Conservation (phyloP, 2,329 filamentous ascomycete species). For the Chaetomium olivaceum region DNA sequence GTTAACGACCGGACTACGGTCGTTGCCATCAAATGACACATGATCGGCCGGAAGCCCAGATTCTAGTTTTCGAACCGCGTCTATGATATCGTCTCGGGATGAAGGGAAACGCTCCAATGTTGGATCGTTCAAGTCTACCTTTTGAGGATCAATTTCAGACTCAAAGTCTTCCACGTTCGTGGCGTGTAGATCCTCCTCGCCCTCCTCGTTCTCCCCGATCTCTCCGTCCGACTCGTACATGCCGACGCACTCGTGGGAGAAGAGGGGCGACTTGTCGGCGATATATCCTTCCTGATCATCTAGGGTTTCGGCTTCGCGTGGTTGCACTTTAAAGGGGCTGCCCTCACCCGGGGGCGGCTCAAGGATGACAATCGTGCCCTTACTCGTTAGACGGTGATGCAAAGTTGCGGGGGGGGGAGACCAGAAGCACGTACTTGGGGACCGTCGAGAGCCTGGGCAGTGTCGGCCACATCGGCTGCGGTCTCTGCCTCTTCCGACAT, state of each 20-base stretch:
- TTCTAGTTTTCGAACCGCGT: slow-evolving; percentile 49
- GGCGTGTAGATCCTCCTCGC: slow-evolving; percentile 23
- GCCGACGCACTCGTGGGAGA: slow-evolving; percentile 50
- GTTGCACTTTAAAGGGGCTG: slow-evolving; percentile 12
- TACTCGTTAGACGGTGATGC: slow-evolving; percentile 4
- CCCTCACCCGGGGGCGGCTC: slow-evolving; percentile 22
- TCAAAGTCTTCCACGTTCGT: slow-evolving; percentile 24
- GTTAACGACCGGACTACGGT: slow-evolving; percentile 41
- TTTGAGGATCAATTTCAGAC: slow-evolving; percentile 33
- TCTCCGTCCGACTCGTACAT: slow-evolving; percentile 36
- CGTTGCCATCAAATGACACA: slow-evolving; percentile 40
- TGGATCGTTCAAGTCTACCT: slow-evolving; percentile 48
- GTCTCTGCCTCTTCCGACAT: slow-evolving; percentile 45
- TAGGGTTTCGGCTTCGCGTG: slow-evolving; percentile 13
- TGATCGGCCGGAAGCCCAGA: slow-evolving; percentile 47
- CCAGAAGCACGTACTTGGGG: slow-evolving; percentile 25
- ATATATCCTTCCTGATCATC: slow-evolving; percentile 29
- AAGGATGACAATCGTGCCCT: slow-evolving; percentile 20
- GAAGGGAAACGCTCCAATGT: slow-evolving; percentile 52
- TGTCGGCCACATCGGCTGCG: slow-evolving; percentile 45
- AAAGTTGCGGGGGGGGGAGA: neutral
- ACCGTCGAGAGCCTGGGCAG: slow-evolving; percentile 42
- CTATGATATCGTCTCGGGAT: slow-evolving; percentile 46
- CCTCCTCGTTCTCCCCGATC: slow-evolving; percentile 29
- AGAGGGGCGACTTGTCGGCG: slow-evolving; percentile 43